Base-by-base conservation (phyloP, 176 grass and related monocot genomes). In the Tillandsia leiboldiana region DNA sequence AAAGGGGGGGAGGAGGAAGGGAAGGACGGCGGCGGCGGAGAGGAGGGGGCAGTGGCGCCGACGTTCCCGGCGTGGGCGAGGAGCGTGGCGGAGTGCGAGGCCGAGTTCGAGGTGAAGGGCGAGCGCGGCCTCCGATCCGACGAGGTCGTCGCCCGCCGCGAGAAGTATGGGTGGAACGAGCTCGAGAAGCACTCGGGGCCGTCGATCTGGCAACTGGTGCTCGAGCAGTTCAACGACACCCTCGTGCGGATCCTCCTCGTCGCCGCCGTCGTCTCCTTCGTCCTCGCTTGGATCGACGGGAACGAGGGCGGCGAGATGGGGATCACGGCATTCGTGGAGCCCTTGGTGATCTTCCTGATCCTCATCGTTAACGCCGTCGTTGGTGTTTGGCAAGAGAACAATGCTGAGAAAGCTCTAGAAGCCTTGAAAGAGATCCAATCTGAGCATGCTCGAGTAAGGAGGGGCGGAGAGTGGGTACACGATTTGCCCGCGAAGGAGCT, bases 321-420 rank as follows among this genome's bases (percentile, higher is more conserved):
- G 6, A 75, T 84, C 56, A 90, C 80, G 50, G 86, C 94, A 49
- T 99, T 99, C 61, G 94, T 99, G 8, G 94, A 99, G 56, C 94
- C 94, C 28, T 69, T 99, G 70, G 89, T 99, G 29, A 99, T 99
- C 73, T 93, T 99, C 78, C 79, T 99, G 68, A 99, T 99, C 68
- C 87, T 99, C 18, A 83, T 93, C 47, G 77, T 85, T 24, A 99
- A 99, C 82, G 94, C 94, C 8, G 84, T 86, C 11, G 94, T 99
- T 9, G 89, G 89, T 0, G 85, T 99, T 1, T 93, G 89, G 90
- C 94, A 99, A 82, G 94, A 99, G 78, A 86, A 71, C 78, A 99
- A 99, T 79, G 94, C 94, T 14, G 90, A 93, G 87, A 86, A 82
- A 58, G 89, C 94, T 0, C 84, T 99, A 0, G 86, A 88, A 59